Evolutionary conservation across 2,329 filamentous ascomycete species (phyloP).

Genomic region (Ascochyta rabiei): DNA sequence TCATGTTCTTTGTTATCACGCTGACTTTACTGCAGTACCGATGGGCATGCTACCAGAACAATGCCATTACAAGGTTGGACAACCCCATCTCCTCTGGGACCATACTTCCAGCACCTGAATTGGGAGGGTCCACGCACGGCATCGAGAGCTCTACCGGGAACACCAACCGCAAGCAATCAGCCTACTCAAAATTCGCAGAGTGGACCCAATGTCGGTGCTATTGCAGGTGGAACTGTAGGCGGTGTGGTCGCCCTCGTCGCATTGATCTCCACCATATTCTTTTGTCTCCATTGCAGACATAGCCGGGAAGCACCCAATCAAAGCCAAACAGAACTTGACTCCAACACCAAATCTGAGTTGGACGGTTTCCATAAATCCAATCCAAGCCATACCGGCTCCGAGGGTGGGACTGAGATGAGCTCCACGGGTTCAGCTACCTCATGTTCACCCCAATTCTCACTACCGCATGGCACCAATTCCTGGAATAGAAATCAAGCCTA

Average conservation of each 20-base stretch:
- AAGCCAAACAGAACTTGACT: too few species aligned
- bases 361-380: too few species aligned
- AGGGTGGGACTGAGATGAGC: too few species aligned
- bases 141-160: constrained; percentile 50
- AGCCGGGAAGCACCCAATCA: constrained; percentile 12
- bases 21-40: constrained; percentile 24
- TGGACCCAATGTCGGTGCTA: constrained; percentile 31
- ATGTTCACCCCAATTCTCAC: too few species aligned
- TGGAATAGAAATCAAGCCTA: too few species aligned
- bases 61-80: constrained; percentile 56
- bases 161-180: neutral
- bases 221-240: constrained; percentile 45
- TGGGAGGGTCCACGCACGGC: constrained; percentile 56
- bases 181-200: neutral
- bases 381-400: too few species aligned
- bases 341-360: too few species aligned
- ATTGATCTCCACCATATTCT: constrained; percentile 21
- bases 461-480: too few species aligned
- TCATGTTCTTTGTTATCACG: neutral
- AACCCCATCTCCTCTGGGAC: constrained; percentile 52
- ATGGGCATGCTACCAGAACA: constrained; percentile 58
- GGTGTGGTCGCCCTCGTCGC: constrained; percentile 31
- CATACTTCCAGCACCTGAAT: constrained; percentile 52
- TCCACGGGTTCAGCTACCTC: too few species aligned
- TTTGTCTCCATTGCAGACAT: constrained; percentile 28